These are phyloP conservation scores for Isatis lusitanica DNA, from an alignment of 441 rosid species.

Conservation along the genomic window DNA sequence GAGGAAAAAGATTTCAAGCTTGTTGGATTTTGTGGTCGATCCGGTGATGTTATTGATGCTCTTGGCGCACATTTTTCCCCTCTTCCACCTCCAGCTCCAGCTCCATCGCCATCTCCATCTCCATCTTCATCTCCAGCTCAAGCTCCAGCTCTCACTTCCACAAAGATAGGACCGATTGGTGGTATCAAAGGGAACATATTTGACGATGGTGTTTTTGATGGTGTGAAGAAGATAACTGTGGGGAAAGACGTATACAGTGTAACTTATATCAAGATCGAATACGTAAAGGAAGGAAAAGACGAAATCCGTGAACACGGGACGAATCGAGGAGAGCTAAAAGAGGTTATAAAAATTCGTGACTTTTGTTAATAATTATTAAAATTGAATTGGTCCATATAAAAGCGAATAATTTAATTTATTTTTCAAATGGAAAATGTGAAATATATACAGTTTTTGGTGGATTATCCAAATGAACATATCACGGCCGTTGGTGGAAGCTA, in stretches of 20 bases:
- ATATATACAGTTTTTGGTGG: conserved; percentile 23
- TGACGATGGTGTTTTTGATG: background rate
- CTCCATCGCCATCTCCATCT: background rate
- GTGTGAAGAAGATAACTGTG: background rate
- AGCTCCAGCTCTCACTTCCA: background rate
- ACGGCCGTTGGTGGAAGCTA: conserved; percentile 34
- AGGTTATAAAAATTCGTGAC: background rate
- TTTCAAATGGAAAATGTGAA: background rate
- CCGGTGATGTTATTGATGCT: conserved; percentile 18
- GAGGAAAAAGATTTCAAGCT: conserved; percentile 22
- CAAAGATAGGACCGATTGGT: background rate
- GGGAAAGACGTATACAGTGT: background rate
- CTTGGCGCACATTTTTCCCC: conserved; percentile 29
- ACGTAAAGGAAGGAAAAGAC: conserved; percentile 13
- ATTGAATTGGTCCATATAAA: too few species aligned
- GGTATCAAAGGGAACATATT: background rate
- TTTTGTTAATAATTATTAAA: too few species aligned
- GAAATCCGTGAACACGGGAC: conserved; percentile 18
- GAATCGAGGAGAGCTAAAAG: background rate
- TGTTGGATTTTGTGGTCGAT: conserved; percentile 30
- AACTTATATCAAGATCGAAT: conserved; percentile 24
- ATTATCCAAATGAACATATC: conserved; percentile 30
- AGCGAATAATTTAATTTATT: too few species aligned
- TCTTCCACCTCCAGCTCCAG: background rate
- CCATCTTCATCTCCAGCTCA: background rate